These are phyloP conservation scores for Suillus sp. DNA, from an alignment of 768 basidiomycete species.

Conservation along the genomic window DNA sequence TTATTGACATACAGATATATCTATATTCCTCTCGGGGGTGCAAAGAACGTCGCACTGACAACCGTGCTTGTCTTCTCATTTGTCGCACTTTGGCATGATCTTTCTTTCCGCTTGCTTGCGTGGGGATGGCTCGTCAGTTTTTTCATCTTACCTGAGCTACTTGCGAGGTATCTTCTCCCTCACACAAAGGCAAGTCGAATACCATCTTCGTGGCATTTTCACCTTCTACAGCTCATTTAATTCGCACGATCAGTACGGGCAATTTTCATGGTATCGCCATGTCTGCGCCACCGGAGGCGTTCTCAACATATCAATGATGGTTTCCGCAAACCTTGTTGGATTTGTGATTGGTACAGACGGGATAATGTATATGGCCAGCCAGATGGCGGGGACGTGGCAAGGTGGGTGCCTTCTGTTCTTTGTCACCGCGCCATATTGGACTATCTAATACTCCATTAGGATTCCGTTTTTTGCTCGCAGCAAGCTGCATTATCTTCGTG, in stretches of 20 bases:
- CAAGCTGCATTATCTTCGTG: constrained; percentile 70
- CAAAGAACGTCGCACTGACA: constrained; percentile 55
- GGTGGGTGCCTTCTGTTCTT: constrained; percentile 44
- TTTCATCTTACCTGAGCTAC: constrained; percentile 86
- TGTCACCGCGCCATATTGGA: constrained; percentile 11
- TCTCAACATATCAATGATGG: constrained; percentile 85
- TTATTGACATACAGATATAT: constrained; percentile 68
- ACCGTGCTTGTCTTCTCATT: constrained; percentile 89
- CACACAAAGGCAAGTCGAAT: constrained; percentile 52
- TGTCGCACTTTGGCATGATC: constrained; percentile 97
- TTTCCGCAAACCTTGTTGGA: constrained; percentile 90
- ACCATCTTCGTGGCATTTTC: neutral
- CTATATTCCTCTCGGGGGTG: constrained; percentile 89
- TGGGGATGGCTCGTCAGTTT: constrained; percentile 97
- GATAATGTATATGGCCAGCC: constrained; percentile 58
- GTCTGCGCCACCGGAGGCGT: constrained; percentile 81
- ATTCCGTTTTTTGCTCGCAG: constrained; percentile 60
- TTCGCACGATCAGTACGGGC: constrained; percentile 56
- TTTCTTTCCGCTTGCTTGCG: constrained; percentile 81
- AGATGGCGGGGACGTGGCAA: constrained; percentile 64
- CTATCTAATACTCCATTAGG: constrained; percentile 42
- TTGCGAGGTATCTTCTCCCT: constrained; percentile 62
- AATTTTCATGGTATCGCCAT: constrained; percentile 80
- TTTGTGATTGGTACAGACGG: constrained; percentile 92
- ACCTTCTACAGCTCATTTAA: constrained; percentile 8